Base-by-base conservation (phyloP, 2,329 filamentous ascomycete genomes). In the Verticillium albo-atrum region DNA sequence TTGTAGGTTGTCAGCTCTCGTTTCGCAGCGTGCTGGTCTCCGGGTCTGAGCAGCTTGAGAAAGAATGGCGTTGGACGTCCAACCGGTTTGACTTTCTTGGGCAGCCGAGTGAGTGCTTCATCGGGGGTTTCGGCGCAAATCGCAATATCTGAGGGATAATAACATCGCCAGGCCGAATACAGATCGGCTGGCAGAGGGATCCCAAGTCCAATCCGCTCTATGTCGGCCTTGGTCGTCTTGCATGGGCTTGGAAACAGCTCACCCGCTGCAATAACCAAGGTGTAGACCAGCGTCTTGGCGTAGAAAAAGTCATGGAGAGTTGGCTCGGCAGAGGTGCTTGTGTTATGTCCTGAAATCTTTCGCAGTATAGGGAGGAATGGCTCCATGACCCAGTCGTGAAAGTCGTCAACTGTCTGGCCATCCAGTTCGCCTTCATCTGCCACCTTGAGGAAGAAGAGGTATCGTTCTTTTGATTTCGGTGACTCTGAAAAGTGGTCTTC, bases 381-480 rank as follows among this genome's bases (percentile, higher is more conserved):
- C 55, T 62, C 61, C 3, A 54, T 47, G 17, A 63, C 55, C 65
- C 65, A 68, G 25, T 65, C 62, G 50, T 63, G 67, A 28, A 68
- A 66, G 58, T 68, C 66, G 10, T 69, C 64, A 20, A 65, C 62
- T 20, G 63, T 64, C 37, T 61, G 58, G 9, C 64, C 64, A 53
- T 66, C 62, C 2, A 68, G 53, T 60, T 66, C 64, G 28, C 58
- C 63, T 9, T 67, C 56, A 12, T 66, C 61, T 20, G 61, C 63
- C 4, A 68, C 67, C 20, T 61, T 35, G 3, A 70, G 35, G 53
- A 65, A 67, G 35, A 66, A 68, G 6, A 65, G 59, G 55, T 68
- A 68, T 37, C 60, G 56, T 34, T 65, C 58, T 56, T 58, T 61
- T 32, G 67, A 42, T 0, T 50, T 2, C 28, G 63, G 54, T 15